A percentile compares a stretch with the other conserved stretches of the same genome.
These are phyloP conservation scores for Penicillium longicatenatum DNA, from an alignment of 495 filamentous ascomycete genomes.

Conservation along the genomic window DNA sequence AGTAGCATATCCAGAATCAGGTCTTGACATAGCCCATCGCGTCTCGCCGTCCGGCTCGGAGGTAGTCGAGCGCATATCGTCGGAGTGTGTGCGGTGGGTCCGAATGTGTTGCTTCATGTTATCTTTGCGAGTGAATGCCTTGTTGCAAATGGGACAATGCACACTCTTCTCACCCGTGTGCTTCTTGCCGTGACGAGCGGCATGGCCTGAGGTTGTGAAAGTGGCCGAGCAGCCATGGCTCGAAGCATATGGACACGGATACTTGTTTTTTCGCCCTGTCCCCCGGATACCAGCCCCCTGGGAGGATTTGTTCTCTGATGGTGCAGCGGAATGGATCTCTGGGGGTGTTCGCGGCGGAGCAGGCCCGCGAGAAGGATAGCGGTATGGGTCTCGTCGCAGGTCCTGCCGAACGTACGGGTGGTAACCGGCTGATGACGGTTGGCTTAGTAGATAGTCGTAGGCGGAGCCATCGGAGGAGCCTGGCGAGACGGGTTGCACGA, in stretches of 20 bases:
- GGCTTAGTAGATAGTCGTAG: constrained; percentile 41
- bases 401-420: constrained; percentile 32
- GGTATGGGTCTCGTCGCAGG: constrained; percentile 21
- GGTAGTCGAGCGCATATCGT: constrained; percentile 35
- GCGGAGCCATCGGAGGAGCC: constrained; percentile 43
- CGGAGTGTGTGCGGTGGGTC: constrained; percentile 63
- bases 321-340: constrained; percentile 30
- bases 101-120: constrained; percentile 98
- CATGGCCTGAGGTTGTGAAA: constrained; percentile 95
- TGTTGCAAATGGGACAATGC: constrained; percentile 83
- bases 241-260: constrained; percentile 59
- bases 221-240: constrained; percentile 73
- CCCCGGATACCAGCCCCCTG: constrained; percentile 11
- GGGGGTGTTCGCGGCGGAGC: constrained; percentile 25
- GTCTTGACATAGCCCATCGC: constrained; percentile 18
- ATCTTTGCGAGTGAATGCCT: constrained; percentile 93
- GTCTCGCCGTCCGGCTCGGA: constrained; percentile 31
- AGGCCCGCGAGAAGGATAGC: constrained; percentile 23
- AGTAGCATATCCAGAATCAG: constrained; percentile 17
- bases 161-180: constrained; percentile 96
- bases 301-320: constrained; percentile 28
- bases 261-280: constrained; percentile 51
- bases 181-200: constrained; percentile 94
- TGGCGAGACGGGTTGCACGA: constrained; percentile 32
- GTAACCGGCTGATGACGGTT: constrained; percentile 23